A percentile compares a stretch with the other conserved stretches of the same genome.
These are phyloP conservation scores for Leccinellum albellum DNA, from an alignment of 768 basidiomycete species.

Conservation along the genomic window DNA sequence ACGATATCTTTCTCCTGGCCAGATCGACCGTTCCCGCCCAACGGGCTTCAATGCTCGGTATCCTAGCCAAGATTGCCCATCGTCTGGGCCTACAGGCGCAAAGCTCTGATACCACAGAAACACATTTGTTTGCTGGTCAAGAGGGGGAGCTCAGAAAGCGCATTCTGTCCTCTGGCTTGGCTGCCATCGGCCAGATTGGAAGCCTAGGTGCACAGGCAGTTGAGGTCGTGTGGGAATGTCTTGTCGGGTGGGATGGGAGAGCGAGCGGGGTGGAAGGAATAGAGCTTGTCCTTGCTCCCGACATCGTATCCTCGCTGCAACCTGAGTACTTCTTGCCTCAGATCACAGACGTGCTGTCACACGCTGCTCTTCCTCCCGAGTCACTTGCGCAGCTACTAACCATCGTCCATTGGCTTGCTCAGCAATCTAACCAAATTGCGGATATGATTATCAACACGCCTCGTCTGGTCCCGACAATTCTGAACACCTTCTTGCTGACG, in stretches of 20 bases:
- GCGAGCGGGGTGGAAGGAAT: conserved; percentile 36
- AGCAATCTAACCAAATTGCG: conserved; percentile 53
- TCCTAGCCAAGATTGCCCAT: conserved; percentile 58
- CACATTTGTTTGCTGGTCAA: conserved; percentile 25
- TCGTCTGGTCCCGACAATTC: conserved; percentile 47
- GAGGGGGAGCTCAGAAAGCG: conserved; percentile 50
- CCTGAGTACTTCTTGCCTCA: conserved; percentile 51
- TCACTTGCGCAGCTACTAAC: conserved; percentile 55
- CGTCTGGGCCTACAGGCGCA: conserved; percentile 23
- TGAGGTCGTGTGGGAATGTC: conserved; percentile 69
- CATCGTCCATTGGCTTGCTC: conserved; percentile 58
- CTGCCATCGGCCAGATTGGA: conserved; percentile 62
- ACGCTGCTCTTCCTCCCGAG: conserved; percentile 43
- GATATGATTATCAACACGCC: conserved; percentile 48
- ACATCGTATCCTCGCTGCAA: conserved; percentile 16
- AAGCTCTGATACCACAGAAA: neutral
- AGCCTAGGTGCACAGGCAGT: conserved; percentile 64
- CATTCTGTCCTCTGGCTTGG: conserved; percentile 62
- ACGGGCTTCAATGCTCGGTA: conserved; percentile 73
- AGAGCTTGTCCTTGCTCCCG: conserved; percentile 35
- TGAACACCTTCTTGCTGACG: conserved; percentile 56
- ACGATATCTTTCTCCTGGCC: conserved; percentile 77
- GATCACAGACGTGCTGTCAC: conserved; percentile 37
- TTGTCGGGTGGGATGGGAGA: conserved; percentile 59
- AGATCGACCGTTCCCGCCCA: conserved; percentile 83